These are phyloP conservation scores for Aspergillus sp. DNA, from an alignment of 2,329 filamentous ascomycete genomes.

Conservation along the genomic window DNA sequence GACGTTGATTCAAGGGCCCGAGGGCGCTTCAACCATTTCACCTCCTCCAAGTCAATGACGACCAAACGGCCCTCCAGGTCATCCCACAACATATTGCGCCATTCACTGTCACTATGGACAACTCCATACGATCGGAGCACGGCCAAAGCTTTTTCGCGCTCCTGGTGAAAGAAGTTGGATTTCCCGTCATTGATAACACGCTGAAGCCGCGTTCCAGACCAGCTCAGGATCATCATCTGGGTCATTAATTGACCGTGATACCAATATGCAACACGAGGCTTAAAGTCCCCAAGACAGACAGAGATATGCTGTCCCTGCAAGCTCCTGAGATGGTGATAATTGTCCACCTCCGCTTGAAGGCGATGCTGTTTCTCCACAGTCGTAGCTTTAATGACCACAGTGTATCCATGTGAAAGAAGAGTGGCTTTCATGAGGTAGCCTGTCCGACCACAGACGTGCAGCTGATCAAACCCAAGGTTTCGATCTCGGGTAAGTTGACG, in stretches of 20 bases:
- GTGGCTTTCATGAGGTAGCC: slow-evolving; percentile 30
- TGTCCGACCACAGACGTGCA: slow-evolving; percentile 25
- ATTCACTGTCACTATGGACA: slow-evolving; percentile 20
- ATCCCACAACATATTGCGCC: slow-evolving; percentile 29
- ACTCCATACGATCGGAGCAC: slow-evolving; percentile 17
- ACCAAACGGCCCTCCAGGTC: slow-evolving; percentile 12
- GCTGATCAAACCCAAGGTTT: slow-evolving; percentile 22
- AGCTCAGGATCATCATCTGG: slow-evolving; percentile 21
- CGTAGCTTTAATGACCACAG: slow-evolving; percentile 29
- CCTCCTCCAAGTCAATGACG: slow-evolving; percentile 28
- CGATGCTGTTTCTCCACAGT: slow-evolving; percentile 15
- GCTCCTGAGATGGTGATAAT: slow-evolving; percentile 21
- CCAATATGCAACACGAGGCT: slow-evolving; percentile 21
- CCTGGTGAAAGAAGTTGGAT: slow-evolving; percentile 11
- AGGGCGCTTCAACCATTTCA: slow-evolving; percentile 21
- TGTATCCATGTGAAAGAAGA: slow-evolving; percentile 28
- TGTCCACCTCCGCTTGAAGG: slow-evolving; percentile 22
- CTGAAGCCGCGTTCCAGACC: slow-evolving; percentile 13
- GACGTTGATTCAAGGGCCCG: slow-evolving; percentile 15
- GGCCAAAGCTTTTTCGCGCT: slow-evolving; percentile 16
- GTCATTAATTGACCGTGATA: slow-evolving; percentile 25
- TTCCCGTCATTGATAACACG: slow-evolving; percentile 18
- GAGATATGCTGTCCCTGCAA: slow-evolving; percentile 27
- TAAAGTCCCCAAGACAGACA: slow-evolving; percentile 25
- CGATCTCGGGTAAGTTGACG: slow-evolving; percentile 18